Conservation (phyloP, 768 basidiomycete genomes). For the Psilocybe cubensis region DNA sequence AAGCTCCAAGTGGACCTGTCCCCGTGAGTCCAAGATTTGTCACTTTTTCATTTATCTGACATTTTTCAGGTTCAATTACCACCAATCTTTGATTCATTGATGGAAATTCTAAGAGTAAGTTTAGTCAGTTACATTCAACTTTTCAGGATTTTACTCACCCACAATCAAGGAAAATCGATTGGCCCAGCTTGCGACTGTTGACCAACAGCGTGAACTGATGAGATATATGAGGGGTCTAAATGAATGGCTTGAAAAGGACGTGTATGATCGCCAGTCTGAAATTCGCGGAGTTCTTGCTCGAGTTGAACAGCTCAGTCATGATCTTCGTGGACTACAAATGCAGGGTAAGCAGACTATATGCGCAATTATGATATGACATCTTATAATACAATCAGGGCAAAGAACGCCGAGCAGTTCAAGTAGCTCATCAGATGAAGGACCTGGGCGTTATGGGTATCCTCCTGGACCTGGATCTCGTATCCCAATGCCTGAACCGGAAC, state of each 20-base stretch:
- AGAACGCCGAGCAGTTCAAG: constrained; percentile 13
- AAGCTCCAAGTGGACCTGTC: constrained; percentile 57
- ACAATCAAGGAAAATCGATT: constrained; percentile 70
- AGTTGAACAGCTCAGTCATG: constrained; percentile 51
- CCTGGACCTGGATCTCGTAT: constrained; percentile 18
- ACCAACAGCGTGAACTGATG: constrained; percentile 81
- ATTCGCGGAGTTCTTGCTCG: constrained; percentile 67
- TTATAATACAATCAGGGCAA: neutral
- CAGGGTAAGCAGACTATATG: constrained; percentile 21
- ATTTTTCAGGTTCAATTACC: constrained; percentile 60
- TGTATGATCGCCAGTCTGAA: constrained; percentile 77
- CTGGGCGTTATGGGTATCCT: constrained; percentile 4
- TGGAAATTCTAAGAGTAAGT: constrained; percentile 68
- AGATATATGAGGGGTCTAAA: constrained; percentile 78
- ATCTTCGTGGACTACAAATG: constrained; percentile 42
- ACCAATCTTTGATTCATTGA: constrained; percentile 65
- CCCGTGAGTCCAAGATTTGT: constrained; percentile 48
- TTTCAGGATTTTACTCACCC: neutral
- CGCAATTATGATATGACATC: neutral
- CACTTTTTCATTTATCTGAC: neutral
- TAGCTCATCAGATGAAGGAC: constrained; percentile 11
- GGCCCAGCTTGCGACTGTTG: constrained; percentile 73
- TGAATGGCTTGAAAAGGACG: constrained; percentile 80
- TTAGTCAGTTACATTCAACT: constrained; percentile 3
- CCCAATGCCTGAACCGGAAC: constrained; percentile 19